These are phyloP conservation scores for Fusarium armeniacum DNA, from an alignment of 2,329 filamentous ascomycete species.

Conservation along the genomic window DNA sequence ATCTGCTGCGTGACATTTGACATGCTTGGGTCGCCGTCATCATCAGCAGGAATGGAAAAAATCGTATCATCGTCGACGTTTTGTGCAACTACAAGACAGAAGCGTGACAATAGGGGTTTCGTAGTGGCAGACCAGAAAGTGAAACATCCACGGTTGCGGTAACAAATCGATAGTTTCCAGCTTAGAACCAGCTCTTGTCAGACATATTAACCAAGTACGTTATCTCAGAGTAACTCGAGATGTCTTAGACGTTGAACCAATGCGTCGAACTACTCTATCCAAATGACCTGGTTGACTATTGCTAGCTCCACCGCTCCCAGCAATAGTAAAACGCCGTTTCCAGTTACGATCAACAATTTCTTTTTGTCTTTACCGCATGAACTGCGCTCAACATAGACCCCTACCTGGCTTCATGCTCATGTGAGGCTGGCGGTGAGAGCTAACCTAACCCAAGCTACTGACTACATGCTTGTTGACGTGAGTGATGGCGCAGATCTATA, in stretches of 20 bases:
- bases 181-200: conserved; percentile 9
- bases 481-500: conserved; percentile 7
- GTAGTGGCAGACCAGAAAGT: conserved; percentile 9
- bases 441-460: conserved; percentile 1
- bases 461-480: neutral
- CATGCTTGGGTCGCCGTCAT: conserved; percentile 10
- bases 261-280: neutral
- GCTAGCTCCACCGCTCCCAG: conserved; percentile 17
- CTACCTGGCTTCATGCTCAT: conserved; percentile 12
- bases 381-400: conserved; percentile 16
- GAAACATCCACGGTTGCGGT: conserved; percentile 7
- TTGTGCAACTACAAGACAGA: conserved; percentile 4
- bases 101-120: conserved; percentile 4
- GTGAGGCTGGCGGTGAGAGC: conserved; percentile 28
- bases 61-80: conserved; percentile 2
- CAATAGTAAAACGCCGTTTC: conserved; percentile 5
- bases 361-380: conserved; percentile 23
- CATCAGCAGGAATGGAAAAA: neutral
- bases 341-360: conserved; percentile 28
- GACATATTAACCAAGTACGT: conserved; percentile 11
- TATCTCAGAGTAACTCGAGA: conserved; percentile 7
- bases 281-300: conserved; percentile 22
- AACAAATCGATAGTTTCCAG: neutral
- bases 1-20: conserved; percentile 32
- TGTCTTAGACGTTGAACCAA: conserved; percentile 13